Base-by-base conservation (phyloP, 2,329 filamentous ascomycete genomes). In the Ophiostoma ulmi region DNA sequence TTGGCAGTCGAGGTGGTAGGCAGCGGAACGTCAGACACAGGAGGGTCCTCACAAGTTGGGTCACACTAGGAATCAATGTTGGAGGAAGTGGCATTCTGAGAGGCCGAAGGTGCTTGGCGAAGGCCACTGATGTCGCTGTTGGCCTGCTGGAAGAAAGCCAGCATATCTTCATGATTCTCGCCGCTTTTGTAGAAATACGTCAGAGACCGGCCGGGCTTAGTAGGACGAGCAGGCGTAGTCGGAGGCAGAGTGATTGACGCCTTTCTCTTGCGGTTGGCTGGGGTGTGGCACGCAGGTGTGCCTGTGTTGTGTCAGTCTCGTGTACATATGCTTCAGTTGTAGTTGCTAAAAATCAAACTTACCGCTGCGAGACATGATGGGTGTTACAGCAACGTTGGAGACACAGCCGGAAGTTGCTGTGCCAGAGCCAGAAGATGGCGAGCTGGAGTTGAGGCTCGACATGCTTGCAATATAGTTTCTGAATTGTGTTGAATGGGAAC, bases 61-160 rank as follows among this genome's bases (percentile, higher is more conserved):
- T 67, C 39, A 26, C 63, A 71, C 70, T 67, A 71, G 10, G 68
- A 63, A 41, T 69, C 68, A 52, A 67, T 69, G 63, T 64, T 48
- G n/a, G 63, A 13, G 35, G 63, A 22, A 22, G 63, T 5, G 36
- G 13, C 7, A 22, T 36, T 36, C 20, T 14, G 36, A 36, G 35
- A 22, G 65, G 66, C 13, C 13, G 44, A 35, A 5, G 44, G 38
- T 1, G 36, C 36, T 17, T 68, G 31, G 6, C 67, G 66, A 4
- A 67, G 38, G n/a, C 13, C 65, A 10, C 26, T 35, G 5, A 65
- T 36, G 7, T 39, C 22, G 36, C 6, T 65, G 63, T 22, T 65
- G 36, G 20, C n/a, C 20, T 26, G 17, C 20, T 5, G 3, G 3
- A 41, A 39, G 11, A 65, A 17, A 5, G 36, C 14, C 11, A 10